Evolutionary conservation across 129 eudicot genomes (phyloP), one percentile per base, ranked within the genome.

Genomic region (Deinandra increscens): DNA sequence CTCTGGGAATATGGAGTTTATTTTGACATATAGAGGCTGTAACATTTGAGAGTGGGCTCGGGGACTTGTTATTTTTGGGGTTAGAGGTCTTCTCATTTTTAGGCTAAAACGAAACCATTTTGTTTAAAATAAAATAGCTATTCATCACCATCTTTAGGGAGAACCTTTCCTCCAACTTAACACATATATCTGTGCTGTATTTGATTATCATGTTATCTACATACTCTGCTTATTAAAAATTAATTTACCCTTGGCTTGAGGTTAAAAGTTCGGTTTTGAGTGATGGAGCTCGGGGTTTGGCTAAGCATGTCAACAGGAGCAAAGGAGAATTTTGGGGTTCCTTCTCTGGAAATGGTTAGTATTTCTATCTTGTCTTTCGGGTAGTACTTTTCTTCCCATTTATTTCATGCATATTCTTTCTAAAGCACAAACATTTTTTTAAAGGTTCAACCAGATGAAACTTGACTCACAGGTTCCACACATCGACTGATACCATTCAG

Each of bases 241-340:
- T 29, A 37, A 75, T 81, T 72, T 49, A 68, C 74, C 33, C 72
- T 60, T 82, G 71, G 53, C 73, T 84, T 60, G 76, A 91, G 96
- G 88, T 83, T 82, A 84, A 86, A 84, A 80, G 89, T 80, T 86
- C 87, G 19, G 71, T 60, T 39, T 69, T 91, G 87, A 88, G 72
- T 66, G 82, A 66, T 69, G 98, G 98, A 74, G 96, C 96, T 18
- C 81, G 98, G 85, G 94, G 96, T 58, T 79, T 91, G 79, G 82
- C 95, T 55, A 91, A 91, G 82, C 98, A 91, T 73, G 84, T 84
- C 56, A 68, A 88, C 51, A 76, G 98, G 78, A 80, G 91, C 87
- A 77, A 84, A 18, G 76, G 75, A 17, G 72, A 74, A 20, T 86
- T 75, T 68, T 91, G 98, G 98, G 98, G 96, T 15, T 43, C 75